Conservation (phyloP, 768 basidiomycete genomes). For the Pisolithus albus region DNA sequence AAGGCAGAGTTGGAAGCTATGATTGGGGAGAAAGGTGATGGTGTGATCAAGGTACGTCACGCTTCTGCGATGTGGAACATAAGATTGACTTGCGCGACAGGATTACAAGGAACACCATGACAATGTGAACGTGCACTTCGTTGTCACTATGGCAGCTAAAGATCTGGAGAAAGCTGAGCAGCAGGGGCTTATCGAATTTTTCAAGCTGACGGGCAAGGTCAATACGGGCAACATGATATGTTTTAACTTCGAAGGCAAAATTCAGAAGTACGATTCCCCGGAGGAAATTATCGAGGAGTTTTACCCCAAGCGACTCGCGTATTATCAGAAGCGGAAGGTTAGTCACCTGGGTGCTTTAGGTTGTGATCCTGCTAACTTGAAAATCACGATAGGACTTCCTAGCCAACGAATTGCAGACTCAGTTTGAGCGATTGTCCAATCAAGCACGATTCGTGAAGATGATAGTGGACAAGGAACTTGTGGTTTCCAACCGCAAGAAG, state of each 20-base stretch:
- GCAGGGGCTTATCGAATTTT: slow-evolving; percentile 85
- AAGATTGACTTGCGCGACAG: slow-evolving; percentile 33
- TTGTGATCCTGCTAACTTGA: neutral
- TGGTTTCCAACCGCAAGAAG: slow-evolving; percentile 84
- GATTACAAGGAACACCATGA: slow-evolving; percentile 98
- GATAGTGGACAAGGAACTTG: slow-evolving; percentile 81
- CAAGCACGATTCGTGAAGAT: slow-evolving; percentile 96
- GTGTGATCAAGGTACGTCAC: slow-evolving; percentile 62
- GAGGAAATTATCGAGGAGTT: slow-evolving; percentile 94
- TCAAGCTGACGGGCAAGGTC: slow-evolving; percentile 82
- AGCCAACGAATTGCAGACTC: slow-evolving; percentile 71
- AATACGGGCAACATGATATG: slow-evolving; percentile 97
- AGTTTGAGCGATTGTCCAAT: slow-evolving; percentile 82
- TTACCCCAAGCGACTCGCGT: slow-evolving; percentile 80
- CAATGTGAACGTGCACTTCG: slow-evolving; percentile 85
- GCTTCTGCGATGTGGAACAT: neutral
- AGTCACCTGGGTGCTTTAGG: neutral
- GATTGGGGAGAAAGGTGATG: slow-evolving; percentile 81
- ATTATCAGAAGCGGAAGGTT: slow-evolving; percentile 95
- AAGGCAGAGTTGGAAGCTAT: slow-evolving; percentile 88
- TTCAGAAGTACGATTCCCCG: slow-evolving; percentile 83
- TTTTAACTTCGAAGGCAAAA: slow-evolving; percentile 94
- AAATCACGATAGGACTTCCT: slow-evolving; percentile 59
- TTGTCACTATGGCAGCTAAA: slow-evolving; percentile 71
- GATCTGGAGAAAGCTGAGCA: slow-evolving; percentile 82